phyloP scores from a whole-genome alignment of 2,329 filamentous ascomycete genomes.

The Herpotrichia juniperi region DNA sequence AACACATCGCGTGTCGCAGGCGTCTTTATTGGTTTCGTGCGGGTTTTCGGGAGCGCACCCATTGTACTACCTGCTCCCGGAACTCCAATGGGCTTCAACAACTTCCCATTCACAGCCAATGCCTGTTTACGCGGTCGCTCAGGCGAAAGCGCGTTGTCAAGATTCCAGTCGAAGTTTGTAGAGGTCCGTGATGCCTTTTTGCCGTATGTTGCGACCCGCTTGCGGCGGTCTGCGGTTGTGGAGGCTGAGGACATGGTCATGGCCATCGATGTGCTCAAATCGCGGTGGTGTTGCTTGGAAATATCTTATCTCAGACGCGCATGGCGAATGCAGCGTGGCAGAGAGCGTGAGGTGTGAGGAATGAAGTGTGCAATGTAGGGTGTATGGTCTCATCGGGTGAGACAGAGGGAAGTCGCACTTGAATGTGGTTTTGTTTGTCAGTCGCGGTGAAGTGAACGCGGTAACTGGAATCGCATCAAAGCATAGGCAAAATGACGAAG shows the following conservation, averaged over 20 bases:
- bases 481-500: slow-evolving; percentile 1
- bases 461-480: slow-evolving; percentile 1
- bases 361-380: not conserved
- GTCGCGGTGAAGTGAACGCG: not conserved
- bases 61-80: slow-evolving; percentile 4
- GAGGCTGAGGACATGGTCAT: slow-evolving; percentile 32
- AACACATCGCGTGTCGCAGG: slow-evolving; percentile 38
- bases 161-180: slow-evolving; percentile 18
- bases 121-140: slow-evolving; percentile 37
- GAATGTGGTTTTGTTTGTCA: not conserved
- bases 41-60: slow-evolving; percentile 3
- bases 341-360: slow-evolving; percentile 5
- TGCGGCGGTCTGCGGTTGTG: slow-evolving; percentile 40
- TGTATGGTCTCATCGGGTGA: not conserved
- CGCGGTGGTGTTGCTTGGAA: slow-evolving; percentile 8
- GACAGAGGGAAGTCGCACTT: not conserved
- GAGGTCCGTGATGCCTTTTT: slow-evolving; percentile 40
- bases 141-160: slow-evolving; percentile 39
- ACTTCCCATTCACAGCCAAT: slow-evolving; percentile 4
- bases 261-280: slow-evolving; percentile 6
- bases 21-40: slow-evolving; percentile 11
- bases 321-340: slow-evolving; percentile 20
- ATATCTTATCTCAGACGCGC: slow-evolving; percentile 24
- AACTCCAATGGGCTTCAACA: slow-evolving; percentile 16
- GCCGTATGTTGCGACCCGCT: slow-evolving; percentile 45